Evolutionary conservation across 768 basidiomycete genomes (phyloP).

Genomic region (Tricholoma sp.): DNA sequence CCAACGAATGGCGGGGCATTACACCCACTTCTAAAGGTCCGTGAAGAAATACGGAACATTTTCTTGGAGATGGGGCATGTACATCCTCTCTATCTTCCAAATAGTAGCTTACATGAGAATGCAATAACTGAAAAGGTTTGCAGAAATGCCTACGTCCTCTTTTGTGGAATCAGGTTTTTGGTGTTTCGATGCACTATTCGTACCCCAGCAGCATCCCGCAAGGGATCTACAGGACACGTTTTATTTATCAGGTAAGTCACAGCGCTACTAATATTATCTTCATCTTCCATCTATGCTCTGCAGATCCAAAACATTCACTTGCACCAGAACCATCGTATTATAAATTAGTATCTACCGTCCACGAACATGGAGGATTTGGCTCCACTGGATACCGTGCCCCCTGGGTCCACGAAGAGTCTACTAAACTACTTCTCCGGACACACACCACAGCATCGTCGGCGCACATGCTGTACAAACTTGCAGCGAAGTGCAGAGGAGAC

Average conservation of each 20-base stretch:
- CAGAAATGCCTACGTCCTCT: conserved; percentile 95
- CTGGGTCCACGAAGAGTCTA: conserved; percentile 90
- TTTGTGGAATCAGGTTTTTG: conserved; percentile 99
- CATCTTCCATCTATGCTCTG: background rate
- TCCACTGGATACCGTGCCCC: conserved; percentile 97
- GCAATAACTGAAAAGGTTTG: conserved; percentile 54
- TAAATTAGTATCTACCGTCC: conserved; percentile 74
- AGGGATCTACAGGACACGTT: conserved; percentile 98
- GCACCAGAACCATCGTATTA: conserved; percentile 81
- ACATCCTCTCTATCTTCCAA: background rate
- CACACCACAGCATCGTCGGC: conserved; percentile 96
- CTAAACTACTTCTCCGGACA: conserved; percentile 88
- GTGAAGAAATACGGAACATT: conserved; percentile 95
- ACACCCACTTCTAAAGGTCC: conserved; percentile 94
- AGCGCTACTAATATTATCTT: background rate
- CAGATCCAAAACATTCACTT: conserved; percentile 77
- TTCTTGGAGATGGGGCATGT: conserved; percentile 99
- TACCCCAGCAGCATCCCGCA: conserved; percentile 98
- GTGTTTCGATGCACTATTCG: conserved; percentile 98
- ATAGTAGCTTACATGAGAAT: background rate
- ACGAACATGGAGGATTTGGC: conserved; percentile 84
- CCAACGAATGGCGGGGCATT: conserved; percentile 88
- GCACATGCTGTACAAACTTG: conserved; percentile 90
- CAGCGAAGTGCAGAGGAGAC: conserved; percentile 75
- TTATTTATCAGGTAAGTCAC: conserved; percentile 81